Evolutionary conservation across 2,329 filamentous ascomycete species (phyloP), one percentile per base, ranked within the genome.

Genomic region (Colletotrichum sp.): DNA sequence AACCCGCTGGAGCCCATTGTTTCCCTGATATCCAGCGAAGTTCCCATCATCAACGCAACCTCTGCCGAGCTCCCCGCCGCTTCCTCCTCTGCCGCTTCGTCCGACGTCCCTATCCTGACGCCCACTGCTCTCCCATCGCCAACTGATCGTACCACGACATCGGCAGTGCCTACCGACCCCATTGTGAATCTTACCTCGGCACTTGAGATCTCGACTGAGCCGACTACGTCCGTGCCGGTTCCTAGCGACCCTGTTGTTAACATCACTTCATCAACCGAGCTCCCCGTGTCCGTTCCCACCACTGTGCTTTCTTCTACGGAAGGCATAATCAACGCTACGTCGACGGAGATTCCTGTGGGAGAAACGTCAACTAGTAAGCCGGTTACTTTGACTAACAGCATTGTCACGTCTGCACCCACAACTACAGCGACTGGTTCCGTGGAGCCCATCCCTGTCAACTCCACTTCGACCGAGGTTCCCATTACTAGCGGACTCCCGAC

Each of bases 391-490:
- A 68, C 71, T 4, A 63, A 52, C 34, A 52, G 72, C 30, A 73
- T 71, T 18, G 72, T 59, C 5, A 65, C 74, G 7, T 55, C 78
- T 16, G 77, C 77, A 26, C 88, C 87, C 7, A 87, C 84, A 78
- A 81, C 87, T 75, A 79, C 83, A 43, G 81, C 85, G 6, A 87
- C 85, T 34, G 85, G 84, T 64, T 86, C 87, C 2, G 83, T 87
- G 5, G 74, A 76, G 21, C 69, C 70, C 7, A 71, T 75, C 18
- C 63, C 74, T 4, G 43, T 64, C 30, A 77, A 70, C 55, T 30
- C 52, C 9, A 77, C 75, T 26, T 69, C 64, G 7, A 74, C 74
- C 6, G 69, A 69, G 10, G 30, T 62, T 14, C 48, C 26, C 4
- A 48, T 48, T n/a, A 76, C 70, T 7, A 59, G 63, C 16, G 63